Base-by-base conservation (phyloP, 2,329 filamentous ascomycete species). In the Diaporthe vaccinii region DNA sequence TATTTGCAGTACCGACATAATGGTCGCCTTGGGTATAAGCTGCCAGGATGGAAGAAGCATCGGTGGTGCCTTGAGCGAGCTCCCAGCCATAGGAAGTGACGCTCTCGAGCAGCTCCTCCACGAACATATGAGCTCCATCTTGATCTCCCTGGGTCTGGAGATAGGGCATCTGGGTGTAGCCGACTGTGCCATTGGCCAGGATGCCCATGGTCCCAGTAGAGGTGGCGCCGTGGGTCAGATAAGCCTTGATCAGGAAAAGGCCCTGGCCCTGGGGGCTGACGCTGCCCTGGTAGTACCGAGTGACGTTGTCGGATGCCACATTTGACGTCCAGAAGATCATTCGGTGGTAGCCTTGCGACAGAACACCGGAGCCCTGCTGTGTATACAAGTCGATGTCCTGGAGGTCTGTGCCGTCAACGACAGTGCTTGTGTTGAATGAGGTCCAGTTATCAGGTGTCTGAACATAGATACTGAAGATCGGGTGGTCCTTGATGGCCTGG, bases 1-100 rank as follows among this genome's bases (percentile, higher is more conserved):
- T 86, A 81, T 92, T 93, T 68, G 88, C 87, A 0, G 90, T 92
- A 51, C 90, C 86, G 74, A 90, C 88, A 85, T 88, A 91, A 82
- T 90, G 88, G 79, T 88, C 87, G 51, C 65, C 65, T 8, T 53
- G 46, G 46, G 31, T 53, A 17, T 68, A 15, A 22, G 65, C 6
- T 2, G 62, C n/a, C 14, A 68, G 46, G 22, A 68, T 53, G 22
- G 65, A 39, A 3, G 65, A 53, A n/a, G n/a, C 14, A 34, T 68
- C 55, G 22, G 65, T 46, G 65, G 65, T 53, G 22, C 22, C 65
- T 39, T 41, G 15, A 14, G 65, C 22, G 7, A 53, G 65, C 22
- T 68, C 65, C 65, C 65, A 68, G 46, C 65, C 65, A 15, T 68
- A 55, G 22, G 46, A 53, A 3, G 86, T 80, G 59, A 68, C 77